These are phyloP conservation scores for Talaromyces thailandensis DNA, from an alignment of 495 filamentous ascomycete genomes.

Conservation along the genomic window DNA sequence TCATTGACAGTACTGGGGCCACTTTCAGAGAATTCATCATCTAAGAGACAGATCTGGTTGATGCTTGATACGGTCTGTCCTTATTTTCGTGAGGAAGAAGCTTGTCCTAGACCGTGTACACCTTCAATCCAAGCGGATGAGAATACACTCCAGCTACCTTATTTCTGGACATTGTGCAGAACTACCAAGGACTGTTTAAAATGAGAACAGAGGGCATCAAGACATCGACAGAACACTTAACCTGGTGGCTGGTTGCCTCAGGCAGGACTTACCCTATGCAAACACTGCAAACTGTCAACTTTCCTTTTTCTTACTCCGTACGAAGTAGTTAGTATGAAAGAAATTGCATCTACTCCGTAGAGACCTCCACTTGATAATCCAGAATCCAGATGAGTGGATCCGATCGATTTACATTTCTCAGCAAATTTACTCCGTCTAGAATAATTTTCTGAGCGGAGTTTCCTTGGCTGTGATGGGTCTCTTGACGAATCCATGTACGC, in stretches of 20 bases:
- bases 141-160: background rate
- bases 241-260: background rate
- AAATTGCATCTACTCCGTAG: background rate
- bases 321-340: too few relatives aligned
- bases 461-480: background rate
- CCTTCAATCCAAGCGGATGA: background rate
- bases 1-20: background rate
- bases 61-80: background rate
- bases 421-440: background rate
- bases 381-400: background rate
- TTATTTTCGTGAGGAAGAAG: background rate
- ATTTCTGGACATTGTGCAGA: background rate
- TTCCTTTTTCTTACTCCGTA: background rate
- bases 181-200: background rate
- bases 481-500: background rate
- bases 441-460: background rate
- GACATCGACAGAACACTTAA: background rate
- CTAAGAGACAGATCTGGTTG: background rate
- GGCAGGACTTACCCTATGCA: background rate
- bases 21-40: background rate
- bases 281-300: background rate
- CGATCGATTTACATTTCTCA: background rate
- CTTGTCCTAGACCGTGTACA: background rate
- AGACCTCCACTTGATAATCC: background rate
- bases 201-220: background rate